Evolutionary conservation across 306 rosid species (phyloP), one percentile per base, ranked within the genome.

Genomic region (Castanea sativa): DNA sequence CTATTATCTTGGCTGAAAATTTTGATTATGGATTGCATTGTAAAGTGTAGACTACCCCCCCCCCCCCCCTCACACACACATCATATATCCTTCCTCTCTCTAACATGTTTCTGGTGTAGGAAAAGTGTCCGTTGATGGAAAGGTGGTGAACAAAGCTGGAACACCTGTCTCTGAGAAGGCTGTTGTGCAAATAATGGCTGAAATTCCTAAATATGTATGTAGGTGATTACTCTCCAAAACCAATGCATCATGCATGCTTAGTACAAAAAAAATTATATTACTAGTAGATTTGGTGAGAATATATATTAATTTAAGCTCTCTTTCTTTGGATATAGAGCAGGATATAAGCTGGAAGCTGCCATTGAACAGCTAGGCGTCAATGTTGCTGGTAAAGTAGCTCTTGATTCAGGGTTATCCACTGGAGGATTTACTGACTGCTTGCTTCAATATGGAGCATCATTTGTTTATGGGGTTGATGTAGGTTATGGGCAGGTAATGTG

Each of bases 151-250:
- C 74, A 95, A 95, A 84, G 95, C 97, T 0, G 99, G 98, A 60
- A 90, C 96, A 38, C 97, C 95, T 41, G 89, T 92, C 56, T 83
- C 94, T 11, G 97, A 92, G 11, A 89, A 95, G 74, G 88, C 97
- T 57, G 89, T 84, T 64, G 95, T 92, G 52, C 90, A 91, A 88
- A 95, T 92, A 41, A 84, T 55, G 64, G 99, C 98, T 25, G 98
- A 95, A 84, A 82, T 95, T 81, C 99, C 98, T 16, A 95, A 92
- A 91, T 95, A 91, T 84, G 99, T 95, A 92, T 92, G 99, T 95
- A 92, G 98, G 99, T 95, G 98, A 95, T 88, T 79, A 82, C 80
- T 79, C 76, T 9, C 32, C 77, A 27, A 23, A 27, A 63, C 38
- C 71, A 30, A 85, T 75, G 80, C 87, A 23, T 74, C 83, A 29